phyloP scores from a whole-genome alignment of 2,329 filamentous ascomycete species.

The Hypomyces rosellus region DNA sequence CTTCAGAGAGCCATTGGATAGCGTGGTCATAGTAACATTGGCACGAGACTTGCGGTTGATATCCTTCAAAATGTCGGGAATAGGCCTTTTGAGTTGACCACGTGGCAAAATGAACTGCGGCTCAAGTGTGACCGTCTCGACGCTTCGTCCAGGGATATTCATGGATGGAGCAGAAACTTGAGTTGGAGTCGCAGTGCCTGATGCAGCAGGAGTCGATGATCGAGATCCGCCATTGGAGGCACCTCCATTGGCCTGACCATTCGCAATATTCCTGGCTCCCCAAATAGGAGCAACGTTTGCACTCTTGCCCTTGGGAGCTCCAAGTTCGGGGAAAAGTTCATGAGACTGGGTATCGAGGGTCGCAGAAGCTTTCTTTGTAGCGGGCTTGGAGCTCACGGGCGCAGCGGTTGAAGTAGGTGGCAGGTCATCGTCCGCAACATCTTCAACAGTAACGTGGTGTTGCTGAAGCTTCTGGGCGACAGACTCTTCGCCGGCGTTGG shows the following conservation, averaged over 20 bases:
- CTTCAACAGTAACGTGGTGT: constrained; percentile 67
- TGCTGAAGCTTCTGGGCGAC: constrained; percentile 58
- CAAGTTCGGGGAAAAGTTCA: constrained; percentile 90
- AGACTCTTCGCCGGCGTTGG: constrained; percentile 38
- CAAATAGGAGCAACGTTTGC: constrained; percentile 66
- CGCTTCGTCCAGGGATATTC: constrained; percentile 75
- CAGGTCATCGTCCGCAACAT: constrained; percentile 74
- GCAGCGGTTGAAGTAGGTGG: constrained; percentile 45
- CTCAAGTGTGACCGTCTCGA: constrained; percentile 68
- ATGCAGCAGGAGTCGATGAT: constrained; percentile 57
- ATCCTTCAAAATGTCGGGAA: constrained; percentile 80
- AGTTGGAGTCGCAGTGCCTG: constrained; percentile 43
- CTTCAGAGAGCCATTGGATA: constrained; percentile 64
- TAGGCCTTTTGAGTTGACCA: constrained; percentile 73
- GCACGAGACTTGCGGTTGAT: constrained; percentile 90
- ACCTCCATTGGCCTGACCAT: constrained; percentile 49
- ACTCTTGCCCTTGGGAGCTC: constrained; percentile 60
- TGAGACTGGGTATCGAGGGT: constrained; percentile 76
- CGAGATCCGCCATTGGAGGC: constrained; percentile 51
- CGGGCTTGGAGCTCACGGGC: constrained; percentile 55
- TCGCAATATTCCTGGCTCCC: constrained; percentile 61
- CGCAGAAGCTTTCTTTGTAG: constrained; percentile 55
- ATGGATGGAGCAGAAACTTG: constrained; percentile 43
- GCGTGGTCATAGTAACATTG: constrained; percentile 68
- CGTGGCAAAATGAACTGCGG: constrained; percentile 71